Conservation (phyloP, 78 protist species). For the Dictyostelium intermedium region DNA sequence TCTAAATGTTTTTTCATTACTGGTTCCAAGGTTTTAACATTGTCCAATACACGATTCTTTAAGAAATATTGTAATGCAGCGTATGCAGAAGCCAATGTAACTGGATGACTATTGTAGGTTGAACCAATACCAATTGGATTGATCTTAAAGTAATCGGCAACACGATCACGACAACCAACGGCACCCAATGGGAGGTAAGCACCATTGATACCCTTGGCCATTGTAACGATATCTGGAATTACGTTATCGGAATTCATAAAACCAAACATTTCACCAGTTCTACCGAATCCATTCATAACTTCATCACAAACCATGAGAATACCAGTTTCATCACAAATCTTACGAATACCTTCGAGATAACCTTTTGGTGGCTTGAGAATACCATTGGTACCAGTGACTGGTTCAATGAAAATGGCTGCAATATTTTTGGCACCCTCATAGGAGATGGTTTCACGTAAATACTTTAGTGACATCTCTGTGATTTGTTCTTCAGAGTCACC, state of each 20-base stretch:
- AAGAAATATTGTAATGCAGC: constrained; percentile 69
- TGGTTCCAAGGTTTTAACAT: constrained; percentile 68
- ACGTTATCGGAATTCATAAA: constrained; percentile 67
- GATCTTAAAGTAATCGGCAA: constrained; percentile 40
- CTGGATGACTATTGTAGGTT: constrained; percentile 86
- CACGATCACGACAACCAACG: constrained; percentile 73
- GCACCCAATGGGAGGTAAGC: constrained; percentile 81
- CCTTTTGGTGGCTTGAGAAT: constrained; percentile 66
- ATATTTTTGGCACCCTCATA: constrained; percentile 74
- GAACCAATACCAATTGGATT: constrained; percentile 79
- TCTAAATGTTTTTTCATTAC: constrained; percentile 30
- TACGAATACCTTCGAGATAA: constrained; percentile 78
- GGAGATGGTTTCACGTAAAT: constrained; percentile 55
- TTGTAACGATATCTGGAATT: constrained; percentile 85
- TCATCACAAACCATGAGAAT: constrained; percentile 83
- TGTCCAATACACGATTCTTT: constrained; percentile 41
- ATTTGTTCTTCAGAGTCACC: constrained; percentile 76
- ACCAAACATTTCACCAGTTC: constrained; percentile 86
- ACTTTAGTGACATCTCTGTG: constrained; percentile 6
- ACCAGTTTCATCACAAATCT: constrained; percentile 81
- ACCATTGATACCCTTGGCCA: constrained; percentile 86
- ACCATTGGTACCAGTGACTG: constrained; percentile 84
- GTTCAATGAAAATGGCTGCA: constrained; percentile 78
- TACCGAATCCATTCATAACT: constrained; percentile 86
- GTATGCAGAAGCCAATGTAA: constrained; percentile 83